Evolutionary conservation across 140 eudicot species (phyloP).

Genomic region (Anethum foeniculum): DNA sequence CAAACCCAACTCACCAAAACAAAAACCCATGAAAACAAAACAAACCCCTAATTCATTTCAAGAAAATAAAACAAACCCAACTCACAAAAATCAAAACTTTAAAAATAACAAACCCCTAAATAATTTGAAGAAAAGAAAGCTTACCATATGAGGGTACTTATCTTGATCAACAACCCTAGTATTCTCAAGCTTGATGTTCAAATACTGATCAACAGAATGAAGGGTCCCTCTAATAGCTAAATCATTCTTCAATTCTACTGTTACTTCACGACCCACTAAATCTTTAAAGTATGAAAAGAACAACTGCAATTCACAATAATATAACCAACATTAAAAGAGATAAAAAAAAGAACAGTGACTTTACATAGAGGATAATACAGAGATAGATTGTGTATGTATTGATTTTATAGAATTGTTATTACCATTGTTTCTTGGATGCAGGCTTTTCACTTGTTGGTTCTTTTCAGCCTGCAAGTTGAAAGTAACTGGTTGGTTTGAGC

Average conservation of each 20-base stretch:
- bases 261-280: constrained; percentile 90
- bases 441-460: background rate
- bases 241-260: constrained; percentile 92
- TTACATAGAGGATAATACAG: background rate
- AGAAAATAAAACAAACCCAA: background rate
- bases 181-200: constrained; percentile 92
- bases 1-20: background rate
- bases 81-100: background rate
- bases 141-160: constrained; percentile 96
- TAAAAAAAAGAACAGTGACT: background rate
- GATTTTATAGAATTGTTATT: too few relatives aligned
- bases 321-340: background rate
- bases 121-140: background rate
- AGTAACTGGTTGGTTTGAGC: background rate
- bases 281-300: constrained; percentile 98
- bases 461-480: background rate
- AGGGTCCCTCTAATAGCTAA: constrained; percentile 92
- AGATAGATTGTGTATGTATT: background rate
- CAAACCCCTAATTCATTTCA: background rate
- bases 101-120: background rate
- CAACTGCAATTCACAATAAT: constrained; percentile 44
- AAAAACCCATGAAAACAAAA: background rate
- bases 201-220: constrained; percentile 95
- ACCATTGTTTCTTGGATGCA: background rate
- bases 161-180: constrained; percentile 99